Evolutionary conservation across 148 eudicot genomes (phyloP).

Genomic region (Polygonum maritimum): DNA sequence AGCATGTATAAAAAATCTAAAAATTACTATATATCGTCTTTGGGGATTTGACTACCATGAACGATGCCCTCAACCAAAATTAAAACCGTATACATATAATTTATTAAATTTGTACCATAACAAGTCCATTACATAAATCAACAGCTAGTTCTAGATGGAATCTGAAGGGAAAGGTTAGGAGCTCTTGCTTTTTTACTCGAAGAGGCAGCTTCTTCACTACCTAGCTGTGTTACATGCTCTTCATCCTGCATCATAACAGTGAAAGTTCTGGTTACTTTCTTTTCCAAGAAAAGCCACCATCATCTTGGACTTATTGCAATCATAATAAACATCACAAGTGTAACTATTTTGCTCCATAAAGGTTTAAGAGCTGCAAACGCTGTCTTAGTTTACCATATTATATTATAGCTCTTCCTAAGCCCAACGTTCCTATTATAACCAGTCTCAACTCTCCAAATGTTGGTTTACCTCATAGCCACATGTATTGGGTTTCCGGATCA

Average conservation of each 20-base stretch:
- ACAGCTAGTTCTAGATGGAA: conserved; percentile 57
- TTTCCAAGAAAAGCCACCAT: neutral
- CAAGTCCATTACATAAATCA: conserved; percentile 34
- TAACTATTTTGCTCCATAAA: neutral
- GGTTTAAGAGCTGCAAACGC: neutral
- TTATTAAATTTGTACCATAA: no score
- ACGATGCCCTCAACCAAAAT: no score
- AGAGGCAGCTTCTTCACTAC: conserved; percentile 21
- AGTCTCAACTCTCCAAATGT: neutral
- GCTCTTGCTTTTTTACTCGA: conserved; percentile 30
- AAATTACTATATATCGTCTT: no score
- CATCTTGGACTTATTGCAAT: neutral
- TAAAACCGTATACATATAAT: no score
- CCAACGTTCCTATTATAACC: neutral
- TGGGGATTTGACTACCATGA: no score
- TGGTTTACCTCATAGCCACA: neutral
- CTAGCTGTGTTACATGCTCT: conserved; percentile 12
- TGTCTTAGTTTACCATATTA: neutral
- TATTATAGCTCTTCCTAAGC: neutral
- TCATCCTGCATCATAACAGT: conserved; percentile 33
- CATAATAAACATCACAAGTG: neutral
- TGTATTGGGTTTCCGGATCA: neutral
- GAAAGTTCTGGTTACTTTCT: neutral
- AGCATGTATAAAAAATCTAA: no score
- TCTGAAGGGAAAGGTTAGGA: conserved; percentile 59